phyloP scores from a whole-genome alignment of 345 rosid genomes.

The Sisymbrium altissimum region DNA sequence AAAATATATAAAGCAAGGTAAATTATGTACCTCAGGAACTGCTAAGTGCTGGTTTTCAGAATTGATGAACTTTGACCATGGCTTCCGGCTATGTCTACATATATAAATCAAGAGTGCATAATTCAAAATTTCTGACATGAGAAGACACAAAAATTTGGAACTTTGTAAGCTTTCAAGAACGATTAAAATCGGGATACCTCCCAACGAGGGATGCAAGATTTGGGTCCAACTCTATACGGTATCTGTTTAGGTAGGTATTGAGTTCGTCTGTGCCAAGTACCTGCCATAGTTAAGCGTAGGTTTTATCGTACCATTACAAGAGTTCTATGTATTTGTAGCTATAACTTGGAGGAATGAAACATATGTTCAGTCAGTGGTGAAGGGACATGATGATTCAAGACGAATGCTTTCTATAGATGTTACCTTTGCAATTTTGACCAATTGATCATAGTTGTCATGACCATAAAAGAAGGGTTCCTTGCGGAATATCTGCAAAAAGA shows the following conservation, averaged over 20 bases:
- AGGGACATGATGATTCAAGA: not conserved
- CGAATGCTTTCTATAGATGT: not conserved
- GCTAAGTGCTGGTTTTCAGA: slow-evolving; percentile 89
- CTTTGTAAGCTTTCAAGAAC: not conserved
- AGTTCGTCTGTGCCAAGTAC: slow-evolving; percentile 94
- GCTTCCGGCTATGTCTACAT: slow-evolving; percentile 80
- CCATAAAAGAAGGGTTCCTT: slow-evolving; percentile 99
- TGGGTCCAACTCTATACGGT: slow-evolving; percentile 86
- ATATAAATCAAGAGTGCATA: not conserved
- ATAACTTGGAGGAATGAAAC: not conserved
- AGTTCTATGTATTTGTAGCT: not conserved
- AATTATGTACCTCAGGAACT: slow-evolving; percentile 72
- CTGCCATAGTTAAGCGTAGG: slow-evolving; percentile 33
- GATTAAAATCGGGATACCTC: slow-evolving; percentile 43
- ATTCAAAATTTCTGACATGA: not conserved
- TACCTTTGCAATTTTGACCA: slow-evolving; percentile 98
- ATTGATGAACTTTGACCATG: slow-evolving; percentile 87
- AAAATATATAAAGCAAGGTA: not conserved
- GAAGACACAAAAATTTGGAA: not conserved
- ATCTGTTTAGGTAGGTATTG: slow-evolving; percentile 72
- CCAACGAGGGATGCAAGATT: slow-evolving; percentile 90
- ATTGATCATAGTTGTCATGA: slow-evolving; percentile 95
- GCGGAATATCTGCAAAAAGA: slow-evolving; percentile 78
- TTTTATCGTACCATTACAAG: not conserved
- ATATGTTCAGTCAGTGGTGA: not conserved